phyloP scores from a whole-genome alignment of 352 stramenopile species.

The Globisporangium paroecandrum region DNA sequence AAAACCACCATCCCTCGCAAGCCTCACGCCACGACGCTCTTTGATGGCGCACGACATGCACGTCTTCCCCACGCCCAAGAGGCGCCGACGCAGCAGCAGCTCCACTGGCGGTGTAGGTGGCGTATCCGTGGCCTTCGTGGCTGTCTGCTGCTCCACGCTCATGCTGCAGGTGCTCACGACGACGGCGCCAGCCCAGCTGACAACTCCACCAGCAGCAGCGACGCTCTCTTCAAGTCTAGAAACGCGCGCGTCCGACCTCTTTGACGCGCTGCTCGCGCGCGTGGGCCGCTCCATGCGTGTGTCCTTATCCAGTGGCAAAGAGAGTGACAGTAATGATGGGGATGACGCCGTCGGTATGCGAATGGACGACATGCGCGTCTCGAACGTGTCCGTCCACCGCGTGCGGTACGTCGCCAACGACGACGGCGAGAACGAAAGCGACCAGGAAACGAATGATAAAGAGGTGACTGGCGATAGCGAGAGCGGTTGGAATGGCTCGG shows the following conservation, averaged over 20 bases:
- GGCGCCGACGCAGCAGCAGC: conserved; percentile 3
- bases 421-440: conserved; percentile 1
- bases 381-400: conserved; percentile 60
- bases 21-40: neutral
- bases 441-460: neutral
- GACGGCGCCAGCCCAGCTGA: neutral
- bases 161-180: conserved; percentile 19
- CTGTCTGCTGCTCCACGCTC: conserved; percentile 20
- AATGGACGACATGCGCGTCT: conserved; percentile 35
- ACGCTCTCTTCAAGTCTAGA: neutral
- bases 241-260: neutral
- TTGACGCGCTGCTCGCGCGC: conserved; percentile 8
- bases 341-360: conserved; percentile 17
- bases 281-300: conserved; percentile 7
- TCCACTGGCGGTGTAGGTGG: conserved; percentile 5
- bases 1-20: neutral
- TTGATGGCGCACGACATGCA: conserved; percentile 9
- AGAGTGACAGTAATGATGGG: conserved; percentile 22
- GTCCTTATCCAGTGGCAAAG: conserved; percentile 22
- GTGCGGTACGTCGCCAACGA: conserved; percentile 41
- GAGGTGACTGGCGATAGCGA: neutral
- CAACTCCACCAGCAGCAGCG: neutral
- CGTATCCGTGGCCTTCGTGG: conserved; percentile 13
- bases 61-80: neutral
- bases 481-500: conserved; percentile 14